These are phyloP conservation scores for Oryza longistaminata DNA, from an alignment of 176 grass and related monocot genomes.

Conservation along the genomic window DNA sequence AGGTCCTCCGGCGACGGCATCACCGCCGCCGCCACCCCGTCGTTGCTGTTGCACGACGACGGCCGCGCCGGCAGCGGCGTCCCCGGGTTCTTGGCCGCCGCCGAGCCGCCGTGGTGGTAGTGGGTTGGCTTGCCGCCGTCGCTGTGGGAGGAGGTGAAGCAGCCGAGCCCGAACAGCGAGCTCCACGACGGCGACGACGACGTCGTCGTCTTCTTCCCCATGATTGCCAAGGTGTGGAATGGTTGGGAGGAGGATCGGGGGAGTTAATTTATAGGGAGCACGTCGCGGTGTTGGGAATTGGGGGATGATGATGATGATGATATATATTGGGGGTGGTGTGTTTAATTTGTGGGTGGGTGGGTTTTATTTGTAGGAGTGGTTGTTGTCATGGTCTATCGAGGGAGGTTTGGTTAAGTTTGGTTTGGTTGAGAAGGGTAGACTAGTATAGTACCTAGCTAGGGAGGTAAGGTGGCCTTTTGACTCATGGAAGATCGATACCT, in stretches of 20 bases:
- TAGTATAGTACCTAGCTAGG: background rate
- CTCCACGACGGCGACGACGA: conserved; percentile 26
- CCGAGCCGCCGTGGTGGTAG: background rate
- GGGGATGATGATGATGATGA: too few relatives aligned
- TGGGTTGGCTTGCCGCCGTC: background rate
- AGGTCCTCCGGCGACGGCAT: conserved; percentile 53
- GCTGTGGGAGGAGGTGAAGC: conserved; percentile 35
- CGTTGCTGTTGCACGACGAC: background rate
- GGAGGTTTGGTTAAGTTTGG: background rate
- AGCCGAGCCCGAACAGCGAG: conserved; percentile 42
- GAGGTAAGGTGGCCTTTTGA: background rate
- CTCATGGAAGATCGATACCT: background rate
- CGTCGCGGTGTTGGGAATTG: too few relatives aligned
- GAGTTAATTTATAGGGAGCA: background rate
- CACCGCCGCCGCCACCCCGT: background rate
- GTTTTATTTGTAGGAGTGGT: conserved; percentile 18
- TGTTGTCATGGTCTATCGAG: background rate
- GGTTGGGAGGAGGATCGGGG: background rate
- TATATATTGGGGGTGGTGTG: background rate
- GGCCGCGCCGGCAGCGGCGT: background rate
- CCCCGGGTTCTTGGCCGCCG: background rate
- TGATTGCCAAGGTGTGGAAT: background rate
- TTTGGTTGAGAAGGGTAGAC: background rate
- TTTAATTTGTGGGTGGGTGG: background rate
- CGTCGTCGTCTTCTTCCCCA: conserved; percentile 31